These are phyloP conservation scores for Microbotryomycetes sp. DNA, from an alignment of 1,284 basidiomycete genomes.

Conservation along the genomic window DNA sequence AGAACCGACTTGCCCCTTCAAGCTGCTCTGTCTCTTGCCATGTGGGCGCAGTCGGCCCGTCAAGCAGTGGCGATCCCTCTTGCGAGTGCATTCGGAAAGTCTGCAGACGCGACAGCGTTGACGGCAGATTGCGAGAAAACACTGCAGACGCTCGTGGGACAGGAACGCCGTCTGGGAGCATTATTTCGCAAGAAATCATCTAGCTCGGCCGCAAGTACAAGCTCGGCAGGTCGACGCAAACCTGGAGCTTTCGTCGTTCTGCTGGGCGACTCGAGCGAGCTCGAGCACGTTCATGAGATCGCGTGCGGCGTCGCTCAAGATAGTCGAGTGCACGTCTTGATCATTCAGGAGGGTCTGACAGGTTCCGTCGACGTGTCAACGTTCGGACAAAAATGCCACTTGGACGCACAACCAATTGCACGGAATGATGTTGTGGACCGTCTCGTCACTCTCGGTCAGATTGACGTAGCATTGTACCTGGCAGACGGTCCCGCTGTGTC, in stretches of 20 bases:
- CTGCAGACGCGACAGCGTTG: neutral
- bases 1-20: constrained; percentile 7
- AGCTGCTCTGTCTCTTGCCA: constrained; percentile 7
- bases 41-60: constrained; percentile 20
- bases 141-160: neutral
- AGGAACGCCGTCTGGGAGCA: neutral
- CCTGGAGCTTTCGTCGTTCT: constrained; percentile 18
- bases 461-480: constrained; percentile 14
- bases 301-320: constrained; percentile 24
- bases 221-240: neutral
- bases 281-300: constrained; percentile 15
- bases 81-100: neutral
- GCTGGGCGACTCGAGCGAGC: constrained; percentile 18
- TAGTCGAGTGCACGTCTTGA: constrained; percentile 18
- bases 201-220: neutral
- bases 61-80: constrained; percentile 18
- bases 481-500: constrained; percentile 15
- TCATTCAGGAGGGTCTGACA: neutral
- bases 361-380: neutral
- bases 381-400: constrained; percentile 13
- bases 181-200: neutral
- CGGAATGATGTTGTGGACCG: constrained; percentile 8
- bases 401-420: constrained; percentile 15
- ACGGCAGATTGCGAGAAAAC: neutral
- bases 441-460: constrained; percentile 1